phyloP scores from a whole-genome alignment of 805 yeast species.

The Grigorovia jiainica region DNA sequence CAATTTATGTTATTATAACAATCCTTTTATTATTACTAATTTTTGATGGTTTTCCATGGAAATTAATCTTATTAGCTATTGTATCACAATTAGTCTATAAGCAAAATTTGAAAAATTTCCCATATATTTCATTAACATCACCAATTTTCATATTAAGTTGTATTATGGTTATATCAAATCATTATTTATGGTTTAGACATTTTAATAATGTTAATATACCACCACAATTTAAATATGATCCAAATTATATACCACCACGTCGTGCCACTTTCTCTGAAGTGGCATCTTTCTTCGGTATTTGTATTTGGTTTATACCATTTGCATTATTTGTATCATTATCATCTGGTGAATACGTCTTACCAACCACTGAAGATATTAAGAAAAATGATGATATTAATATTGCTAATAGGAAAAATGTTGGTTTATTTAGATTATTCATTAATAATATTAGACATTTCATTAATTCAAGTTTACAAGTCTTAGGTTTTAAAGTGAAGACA shows the following conservation, averaged over 20 bases:
- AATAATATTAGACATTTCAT: slow-evolving; percentile 38
- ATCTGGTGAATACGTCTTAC: slow-evolving; percentile 84
- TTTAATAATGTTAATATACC: slow-evolving; percentile 64
- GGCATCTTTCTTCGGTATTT: slow-evolving; percentile 88
- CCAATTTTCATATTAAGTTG: slow-evolving; percentile 66
- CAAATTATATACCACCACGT: slow-evolving; percentile 52
- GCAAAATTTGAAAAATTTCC: slow-evolving; percentile 73
- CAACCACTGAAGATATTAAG: slow-evolving; percentile 34
- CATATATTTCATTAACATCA: slow-evolving; percentile 66
- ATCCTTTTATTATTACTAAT: slow-evolving; percentile 49
- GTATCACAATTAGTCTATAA: slow-evolving; percentile 62
- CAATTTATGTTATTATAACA: slow-evolving; percentile 53
- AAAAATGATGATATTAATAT: slow-evolving; percentile 19
- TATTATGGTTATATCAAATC: slow-evolving; percentile 65
- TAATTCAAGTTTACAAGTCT: slow-evolving; percentile 38
- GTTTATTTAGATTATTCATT: slow-evolving; percentile 60
- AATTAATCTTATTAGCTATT: slow-evolving; percentile 56
- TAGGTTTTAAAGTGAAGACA: slow-evolving; percentile 56
- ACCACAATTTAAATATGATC: slow-evolving; percentile 49
- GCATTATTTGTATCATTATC: slow-evolving; percentile 83
- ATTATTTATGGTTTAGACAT: slow-evolving; percentile 81
- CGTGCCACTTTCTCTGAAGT: slow-evolving; percentile 81
- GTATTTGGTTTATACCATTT: slow-evolving; percentile 92
- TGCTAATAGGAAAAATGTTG: slow-evolving; percentile 40
- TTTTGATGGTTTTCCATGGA: slow-evolving; percentile 73